Conservation (phyloP, 805 yeast genomes). For the Suhomyces kilbournensis region DNA sequence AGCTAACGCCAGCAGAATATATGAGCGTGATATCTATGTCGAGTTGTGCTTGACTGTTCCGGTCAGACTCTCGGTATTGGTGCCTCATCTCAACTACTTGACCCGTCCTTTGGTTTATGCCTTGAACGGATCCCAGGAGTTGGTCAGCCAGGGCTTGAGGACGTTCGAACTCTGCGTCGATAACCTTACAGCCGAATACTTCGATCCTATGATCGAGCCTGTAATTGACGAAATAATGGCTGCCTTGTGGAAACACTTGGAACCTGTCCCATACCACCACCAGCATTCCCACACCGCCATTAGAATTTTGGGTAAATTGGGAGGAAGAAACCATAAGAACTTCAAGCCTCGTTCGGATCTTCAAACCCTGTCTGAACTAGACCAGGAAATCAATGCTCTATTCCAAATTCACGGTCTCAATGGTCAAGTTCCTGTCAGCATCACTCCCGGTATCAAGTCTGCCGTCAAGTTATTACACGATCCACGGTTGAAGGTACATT, state of each 20-base stretch:
- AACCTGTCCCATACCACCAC: constrained; percentile 91
- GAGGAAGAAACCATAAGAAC: constrained; percentile 91
- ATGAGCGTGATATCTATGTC: constrained; percentile 90
- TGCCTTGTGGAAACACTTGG: constrained; percentile 85
- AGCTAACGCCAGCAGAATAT: constrained; percentile 78
- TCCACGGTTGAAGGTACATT: constrained; percentile 57
- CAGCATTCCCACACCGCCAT: constrained; percentile 94
- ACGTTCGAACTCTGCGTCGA: constrained; percentile 96
- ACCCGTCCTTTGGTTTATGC: constrained; percentile 93
- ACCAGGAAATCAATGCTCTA: constrained; percentile 67
- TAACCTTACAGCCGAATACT: constrained; percentile 91
- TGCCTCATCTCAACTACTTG: constrained; percentile 84
- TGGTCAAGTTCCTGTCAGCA: constrained; percentile 59
- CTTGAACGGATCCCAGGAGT: constrained; percentile 82
- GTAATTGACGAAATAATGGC: constrained; percentile 92
- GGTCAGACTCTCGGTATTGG: constrained; percentile 86
- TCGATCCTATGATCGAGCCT: constrained; percentile 96
- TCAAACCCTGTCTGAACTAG: constrained; percentile 49
- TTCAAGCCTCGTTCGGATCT: constrained; percentile 73
- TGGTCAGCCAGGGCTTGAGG: constrained; percentile 90
- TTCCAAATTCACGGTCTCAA: constrained; percentile 69
- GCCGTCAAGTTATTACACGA: constrained; percentile 77
- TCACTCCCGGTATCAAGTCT: constrained; percentile 79
- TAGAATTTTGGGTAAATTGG: constrained; percentile 88
- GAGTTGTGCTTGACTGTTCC: constrained; percentile 96